These are phyloP conservation scores for Phytophthora gonapodyides DNA, from an alignment of 352 stramenopile species.

Conservation along the genomic window DNA sequence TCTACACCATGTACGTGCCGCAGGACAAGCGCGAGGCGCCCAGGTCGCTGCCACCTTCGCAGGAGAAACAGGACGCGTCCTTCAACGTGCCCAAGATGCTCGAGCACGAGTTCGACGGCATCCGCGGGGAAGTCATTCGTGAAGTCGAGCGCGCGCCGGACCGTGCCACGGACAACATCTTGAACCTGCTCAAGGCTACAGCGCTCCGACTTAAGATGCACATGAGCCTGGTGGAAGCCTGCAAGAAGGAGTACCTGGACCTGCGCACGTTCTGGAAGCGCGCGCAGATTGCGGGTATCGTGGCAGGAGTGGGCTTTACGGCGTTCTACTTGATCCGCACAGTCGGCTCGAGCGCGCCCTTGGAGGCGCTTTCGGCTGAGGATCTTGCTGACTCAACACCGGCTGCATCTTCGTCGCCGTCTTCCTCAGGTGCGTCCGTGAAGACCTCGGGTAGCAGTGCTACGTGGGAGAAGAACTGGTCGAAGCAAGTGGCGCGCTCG, in stretches of 20 bases:
- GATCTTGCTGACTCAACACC: constrained; percentile 15
- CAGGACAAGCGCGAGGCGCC: constrained; percentile 49
- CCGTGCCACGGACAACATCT: constrained; percentile 80
- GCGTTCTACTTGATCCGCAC: constrained; percentile 83
- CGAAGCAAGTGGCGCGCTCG: constrained; percentile 70
- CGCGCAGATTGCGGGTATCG: constrained; percentile 66
- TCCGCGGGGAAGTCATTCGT: constrained; percentile 80
- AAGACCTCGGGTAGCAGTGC: constrained; percentile 19
- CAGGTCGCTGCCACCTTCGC: constrained; percentile 14
- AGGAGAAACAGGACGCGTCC: constrained; percentile 19
- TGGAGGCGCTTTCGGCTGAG: constrained; percentile 41
- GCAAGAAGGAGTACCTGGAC: constrained; percentile 79
- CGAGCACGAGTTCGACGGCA: constrained; percentile 87
- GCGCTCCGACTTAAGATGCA: constrained; percentile 86
- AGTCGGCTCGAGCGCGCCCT: constrained; percentile 35
- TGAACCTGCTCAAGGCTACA: constrained; percentile 85
- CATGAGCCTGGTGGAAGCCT: constrained; percentile 74
- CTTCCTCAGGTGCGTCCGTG: constrained; percentile 4
- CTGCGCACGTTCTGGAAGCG: constrained; percentile 75
- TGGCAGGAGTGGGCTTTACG: constrained; percentile 60
- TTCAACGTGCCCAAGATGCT: constrained; percentile 74
- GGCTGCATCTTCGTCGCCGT: constrained; percentile 9
- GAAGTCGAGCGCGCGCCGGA: constrained; percentile 83
- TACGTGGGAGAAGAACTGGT: constrained; percentile 81
- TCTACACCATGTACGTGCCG: constrained; percentile 91